Conservation (phyloP, 345 rosid genomes). For the Melaleuca quinquenervia region DNA sequence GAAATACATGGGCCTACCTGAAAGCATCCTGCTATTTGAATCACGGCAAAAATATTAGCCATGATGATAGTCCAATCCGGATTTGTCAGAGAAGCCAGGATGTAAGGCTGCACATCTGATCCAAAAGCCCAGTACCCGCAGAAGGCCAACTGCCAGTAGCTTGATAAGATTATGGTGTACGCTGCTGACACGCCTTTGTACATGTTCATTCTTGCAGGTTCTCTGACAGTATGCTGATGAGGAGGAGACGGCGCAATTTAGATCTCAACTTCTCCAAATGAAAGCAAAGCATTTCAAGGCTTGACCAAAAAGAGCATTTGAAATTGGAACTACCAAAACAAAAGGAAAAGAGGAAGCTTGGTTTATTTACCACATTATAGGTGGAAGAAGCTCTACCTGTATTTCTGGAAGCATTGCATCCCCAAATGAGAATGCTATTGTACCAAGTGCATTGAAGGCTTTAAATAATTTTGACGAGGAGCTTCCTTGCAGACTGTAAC, state of each 20-base stretch:
- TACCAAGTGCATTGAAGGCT: conserved; percentile 46
- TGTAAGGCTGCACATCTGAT: conserved; percentile 35
- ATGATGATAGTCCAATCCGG: conserved; percentile 44
- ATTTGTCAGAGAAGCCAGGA: conserved; percentile 27
- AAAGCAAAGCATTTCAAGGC: neutral
- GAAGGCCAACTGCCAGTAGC: conserved; percentile 43
- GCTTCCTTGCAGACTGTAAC: conserved; percentile 31
- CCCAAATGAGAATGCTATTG: conserved; percentile 47
- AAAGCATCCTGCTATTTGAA: conserved; percentile 49
- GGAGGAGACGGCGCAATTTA: neutral
- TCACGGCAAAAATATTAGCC: conserved; percentile 37
- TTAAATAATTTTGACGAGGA: conserved; percentile 22
- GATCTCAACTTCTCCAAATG: neutral
- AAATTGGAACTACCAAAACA: neutral
- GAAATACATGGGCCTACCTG: conserved; percentile 13
- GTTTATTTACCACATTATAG: neutral
- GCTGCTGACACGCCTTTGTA: conserved; percentile 46
- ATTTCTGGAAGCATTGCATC: conserved; percentile 57
- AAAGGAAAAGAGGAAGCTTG: neutral
- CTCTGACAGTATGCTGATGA: conserved; percentile 23
- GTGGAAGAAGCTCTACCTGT: conserved; percentile 18
- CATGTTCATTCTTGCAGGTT: conserved; percentile 33
- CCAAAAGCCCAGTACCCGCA: conserved; percentile 49
- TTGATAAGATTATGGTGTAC: conserved; percentile 18
- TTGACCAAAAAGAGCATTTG: too few relatives aligned